A percentile compares a stretch with the other conserved stretches of the same genome.
These are phyloP conservation scores for Fusarium anthophilum DNA, from an alignment of 2,329 filamentous ascomycete genomes.

Conservation along the genomic window DNA sequence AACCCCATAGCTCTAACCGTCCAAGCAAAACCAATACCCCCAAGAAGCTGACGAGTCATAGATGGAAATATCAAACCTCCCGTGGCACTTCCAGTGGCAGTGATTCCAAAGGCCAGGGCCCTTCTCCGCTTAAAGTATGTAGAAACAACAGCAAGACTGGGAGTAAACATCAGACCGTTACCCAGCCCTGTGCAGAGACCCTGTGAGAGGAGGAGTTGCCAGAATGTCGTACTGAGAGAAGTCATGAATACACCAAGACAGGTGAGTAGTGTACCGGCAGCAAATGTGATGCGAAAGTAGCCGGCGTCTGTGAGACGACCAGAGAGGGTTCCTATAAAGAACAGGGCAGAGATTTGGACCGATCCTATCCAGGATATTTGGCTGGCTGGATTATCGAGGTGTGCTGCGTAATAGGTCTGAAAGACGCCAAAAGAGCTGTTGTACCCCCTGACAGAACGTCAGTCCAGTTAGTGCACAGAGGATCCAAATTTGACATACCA, in stretches of 20 bases:
- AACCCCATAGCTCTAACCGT: not conserved
- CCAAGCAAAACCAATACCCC: not conserved
- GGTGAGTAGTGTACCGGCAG: not conserved
- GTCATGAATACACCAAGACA: not conserved
- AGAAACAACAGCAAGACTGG: not conserved
- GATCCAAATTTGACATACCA: not conserved
- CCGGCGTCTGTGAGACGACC: not conserved
- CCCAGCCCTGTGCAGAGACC: not conserved
- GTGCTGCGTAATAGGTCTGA: not conserved
- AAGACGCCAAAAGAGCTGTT: slow-evolving; percentile 9
- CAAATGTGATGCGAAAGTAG: not conserved
- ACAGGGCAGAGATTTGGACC: not conserved
- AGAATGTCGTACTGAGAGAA: not conserved
- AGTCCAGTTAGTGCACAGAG: not conserved
- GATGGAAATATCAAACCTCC: not conserved
- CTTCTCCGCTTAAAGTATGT: not conserved
- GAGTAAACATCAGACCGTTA: not conserved
- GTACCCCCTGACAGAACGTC: not conserved
- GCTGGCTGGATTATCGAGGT: not conserved
- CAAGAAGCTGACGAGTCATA: not conserved
- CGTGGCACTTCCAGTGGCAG: not conserved
- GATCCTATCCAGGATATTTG: not conserved
- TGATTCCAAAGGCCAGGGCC: not conserved
- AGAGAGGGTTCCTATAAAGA: not conserved
- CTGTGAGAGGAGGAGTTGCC: not conserved